Percentiles rank a stretch among this genome's conserved stretches.
These are phyloP conservation scores for Apiotrichum sp. DNA, from an alignment of 1,284 basidiomycete genomes.

Conservation along the genomic window DNA sequence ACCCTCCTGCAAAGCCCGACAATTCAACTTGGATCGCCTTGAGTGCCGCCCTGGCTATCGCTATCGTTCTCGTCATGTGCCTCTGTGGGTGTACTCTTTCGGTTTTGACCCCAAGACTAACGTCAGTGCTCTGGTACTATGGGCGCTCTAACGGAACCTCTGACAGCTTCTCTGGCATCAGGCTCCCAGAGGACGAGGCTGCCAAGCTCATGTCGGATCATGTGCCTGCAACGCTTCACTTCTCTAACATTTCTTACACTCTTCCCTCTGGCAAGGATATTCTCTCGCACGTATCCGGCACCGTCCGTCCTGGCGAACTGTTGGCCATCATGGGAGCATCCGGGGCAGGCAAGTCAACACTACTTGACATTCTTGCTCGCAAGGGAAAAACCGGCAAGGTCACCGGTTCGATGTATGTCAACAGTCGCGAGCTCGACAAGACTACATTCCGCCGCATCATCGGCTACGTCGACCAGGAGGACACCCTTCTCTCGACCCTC, in stretches of 20 bases:
- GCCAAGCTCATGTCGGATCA: constrained; percentile 86
- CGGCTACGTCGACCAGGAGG: constrained; percentile 97
- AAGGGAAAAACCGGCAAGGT: constrained; percentile 78
- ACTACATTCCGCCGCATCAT: constrained; percentile 67
- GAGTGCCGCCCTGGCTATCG: constrained; percentile 69
- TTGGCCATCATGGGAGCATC: constrained; percentile 95
- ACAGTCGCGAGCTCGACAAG: constrained; percentile 71
- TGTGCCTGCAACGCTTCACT: constrained; percentile 84
- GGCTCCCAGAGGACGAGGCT: constrained; percentile 71
- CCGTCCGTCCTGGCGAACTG: constrained; percentile 77
- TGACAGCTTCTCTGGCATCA: constrained; percentile 65
- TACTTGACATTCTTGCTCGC: constrained; percentile 89
- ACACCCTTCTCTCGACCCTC: constrained; percentile 90
- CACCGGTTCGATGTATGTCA: constrained; percentile 70
- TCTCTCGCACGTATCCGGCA: constrained; percentile 72
- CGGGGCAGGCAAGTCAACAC: constrained; percentile 92
- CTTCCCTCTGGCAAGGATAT: constrained; percentile 61
- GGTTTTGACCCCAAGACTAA: background rate
- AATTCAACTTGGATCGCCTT: constrained; percentile 75
- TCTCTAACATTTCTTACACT: constrained; percentile 74
- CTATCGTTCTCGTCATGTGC: constrained; percentile 51
- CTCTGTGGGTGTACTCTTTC: constrained; percentile 35
- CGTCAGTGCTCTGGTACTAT: constrained; percentile 76
- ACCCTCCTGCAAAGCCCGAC: constrained; percentile 71
- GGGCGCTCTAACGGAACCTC: constrained; percentile 61